These are phyloP conservation scores for Eucalyptus tenuipes DNA, from an alignment of 345 rosid genomes.

Conservation along the genomic window DNA sequence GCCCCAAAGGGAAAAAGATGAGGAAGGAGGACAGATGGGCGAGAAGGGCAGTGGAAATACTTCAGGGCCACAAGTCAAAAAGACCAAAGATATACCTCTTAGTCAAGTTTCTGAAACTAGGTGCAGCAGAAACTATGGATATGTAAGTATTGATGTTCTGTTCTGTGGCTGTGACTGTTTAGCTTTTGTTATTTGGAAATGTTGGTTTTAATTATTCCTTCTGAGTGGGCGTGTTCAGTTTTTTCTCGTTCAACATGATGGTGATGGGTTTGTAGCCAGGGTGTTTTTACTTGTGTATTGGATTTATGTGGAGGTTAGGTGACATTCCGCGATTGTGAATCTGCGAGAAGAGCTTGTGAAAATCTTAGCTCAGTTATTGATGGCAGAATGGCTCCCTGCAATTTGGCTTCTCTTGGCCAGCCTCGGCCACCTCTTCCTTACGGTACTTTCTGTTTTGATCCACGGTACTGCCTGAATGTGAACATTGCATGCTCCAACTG, in stretches of 20 bases:
- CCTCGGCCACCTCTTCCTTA: slow-evolving; percentile 5
- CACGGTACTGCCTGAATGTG: neutral
- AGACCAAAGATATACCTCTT: neutral
- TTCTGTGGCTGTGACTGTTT: neutral
- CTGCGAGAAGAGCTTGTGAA: slow-evolving; percentile 21
- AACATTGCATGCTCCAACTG: neutral
- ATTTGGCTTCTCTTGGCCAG: slow-evolving; percentile 20
- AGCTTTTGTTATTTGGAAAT: neutral
- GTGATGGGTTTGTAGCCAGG: neutral
- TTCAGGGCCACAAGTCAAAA: neutral
- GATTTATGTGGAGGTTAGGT: neutral
- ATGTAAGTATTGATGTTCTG: neutral
- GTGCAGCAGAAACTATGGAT: slow-evolving; percentile 1
- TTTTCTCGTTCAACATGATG: neutral
- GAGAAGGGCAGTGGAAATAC: neutral
- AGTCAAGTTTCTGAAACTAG: neutral
- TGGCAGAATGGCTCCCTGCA: slow-evolving; percentile 22
- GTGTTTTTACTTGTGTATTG: neutral
- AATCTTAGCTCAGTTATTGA: slow-evolving; percentile 22
- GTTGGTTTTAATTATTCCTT: neutral
- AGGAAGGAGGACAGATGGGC: neutral
- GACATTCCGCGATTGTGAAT: slow-evolving; percentile 5
- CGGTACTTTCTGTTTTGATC: neutral
- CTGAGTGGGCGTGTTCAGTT: neutral
- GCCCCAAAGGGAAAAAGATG: neutral